phyloP scores from a whole-genome alignment of 1,139 yeast genomes.

The Scheffersomyces cryptocercus region DNA sequence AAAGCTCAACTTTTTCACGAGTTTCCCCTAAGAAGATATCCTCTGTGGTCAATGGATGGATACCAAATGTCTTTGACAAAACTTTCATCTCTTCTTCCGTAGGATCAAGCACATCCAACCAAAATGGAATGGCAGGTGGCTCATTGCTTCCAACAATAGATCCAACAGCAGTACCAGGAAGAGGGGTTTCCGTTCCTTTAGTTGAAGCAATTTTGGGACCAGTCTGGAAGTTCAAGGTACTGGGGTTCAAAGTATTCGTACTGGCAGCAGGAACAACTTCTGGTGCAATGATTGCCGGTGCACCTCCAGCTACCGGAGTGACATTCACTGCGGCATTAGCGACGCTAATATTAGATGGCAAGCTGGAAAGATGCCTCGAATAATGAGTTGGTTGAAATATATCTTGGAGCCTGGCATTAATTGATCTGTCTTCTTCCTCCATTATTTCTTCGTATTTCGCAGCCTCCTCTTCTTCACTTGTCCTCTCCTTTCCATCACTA shows the following conservation, averaged over 20 bases:
- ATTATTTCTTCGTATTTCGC: slow-evolving; percentile 8
- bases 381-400: slow-evolving; percentile 33
- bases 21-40: slow-evolving; percentile 94
- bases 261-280: slow-evolving; percentile 7
- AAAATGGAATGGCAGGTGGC: slow-evolving; percentile 54
- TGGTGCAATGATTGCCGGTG: slow-evolving; percentile 12
- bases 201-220: background rate
- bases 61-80: slow-evolving; percentile 84
- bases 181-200: slow-evolving; percentile 12
- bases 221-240: no score
- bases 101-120: slow-evolving; percentile 92
- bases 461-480: slow-evolving; percentile 2
- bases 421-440: slow-evolving; percentile 13
- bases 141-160: slow-evolving; percentile 8
- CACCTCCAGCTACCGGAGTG: slow-evolving; percentile 16
- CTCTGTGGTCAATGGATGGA: slow-evolving; percentile 94
- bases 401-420: slow-evolving; percentile 21
- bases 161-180: slow-evolving; percentile 13
- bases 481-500: slow-evolving; percentile 1
- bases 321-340: slow-evolving; percentile 7
- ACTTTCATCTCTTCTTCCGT: slow-evolving; percentile 97
- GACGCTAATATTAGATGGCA: slow-evolving; percentile 13
- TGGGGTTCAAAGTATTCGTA: slow-evolving; percentile 81
- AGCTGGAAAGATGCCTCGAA: slow-evolving; percentile 10
- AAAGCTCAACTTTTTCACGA: slow-evolving; percentile 91